A percentile compares a stretch with the other conserved stretches of the same genome.
phyloP scores from a whole-genome alignment of 2,329 filamentous ascomycete genomes.

The Septoria linicola region DNA sequence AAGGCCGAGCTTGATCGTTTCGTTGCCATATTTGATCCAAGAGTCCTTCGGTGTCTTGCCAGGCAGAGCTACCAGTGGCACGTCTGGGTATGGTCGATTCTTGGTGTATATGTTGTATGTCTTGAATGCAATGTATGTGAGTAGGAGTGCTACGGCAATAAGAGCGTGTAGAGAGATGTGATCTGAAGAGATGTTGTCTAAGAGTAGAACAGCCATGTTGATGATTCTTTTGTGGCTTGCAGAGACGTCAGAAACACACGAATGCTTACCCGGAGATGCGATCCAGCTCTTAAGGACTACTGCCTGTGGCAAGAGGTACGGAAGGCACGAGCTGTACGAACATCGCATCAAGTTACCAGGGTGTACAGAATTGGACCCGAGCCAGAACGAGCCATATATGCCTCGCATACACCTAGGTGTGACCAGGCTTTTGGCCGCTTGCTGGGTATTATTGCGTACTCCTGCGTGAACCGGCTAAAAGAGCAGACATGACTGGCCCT shows the following conservation, averaged over 20 bases:
- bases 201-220: neutral
- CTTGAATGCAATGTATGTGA: neutral
- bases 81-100: slow-evolving; percentile 1
- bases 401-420: too few species aligned
- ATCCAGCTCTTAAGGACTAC: neutral
- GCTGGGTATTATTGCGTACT: too few species aligned
- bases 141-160: neutral
- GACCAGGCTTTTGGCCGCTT: too few species aligned
- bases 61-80: slow-evolving; percentile 2
- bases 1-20: slow-evolving; percentile 6
- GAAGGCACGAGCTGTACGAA: too few species aligned
- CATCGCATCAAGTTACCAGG: too few species aligned
- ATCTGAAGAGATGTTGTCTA: neutral
- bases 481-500: too few species aligned
- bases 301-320: too few species aligned
- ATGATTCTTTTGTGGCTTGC: neutral
- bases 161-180: neutral
- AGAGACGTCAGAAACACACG: neutral
- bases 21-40: slow-evolving; percentile 4
- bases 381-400: too few species aligned
- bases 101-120: neutral
- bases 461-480: too few species aligned
- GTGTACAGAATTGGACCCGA: too few species aligned
- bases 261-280: neutral
- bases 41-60: slow-evolving; percentile 4